These are phyloP conservation scores for Epichloe typhina DNA, from an alignment of 2,329 filamentous ascomycete species.

Conservation along the genomic window DNA sequence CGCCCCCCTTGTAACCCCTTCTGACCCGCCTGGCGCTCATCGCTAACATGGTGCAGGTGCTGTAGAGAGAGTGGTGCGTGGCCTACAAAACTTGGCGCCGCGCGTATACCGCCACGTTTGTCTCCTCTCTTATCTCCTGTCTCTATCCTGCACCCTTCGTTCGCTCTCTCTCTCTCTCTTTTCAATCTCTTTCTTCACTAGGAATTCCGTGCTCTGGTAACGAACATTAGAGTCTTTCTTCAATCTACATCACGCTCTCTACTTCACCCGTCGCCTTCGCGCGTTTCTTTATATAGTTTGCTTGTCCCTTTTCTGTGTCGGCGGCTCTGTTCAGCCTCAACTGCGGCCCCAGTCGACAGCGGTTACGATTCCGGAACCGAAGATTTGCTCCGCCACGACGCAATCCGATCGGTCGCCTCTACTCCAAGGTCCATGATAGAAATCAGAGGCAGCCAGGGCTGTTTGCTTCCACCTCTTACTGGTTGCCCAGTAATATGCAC, in stretches of 20 bases:
- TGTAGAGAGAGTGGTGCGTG: no score
- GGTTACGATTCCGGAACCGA: background rate
- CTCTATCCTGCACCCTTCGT: conserved; percentile 1
- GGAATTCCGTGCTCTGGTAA: conserved; percentile 1
- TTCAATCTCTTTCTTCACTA: background rate
- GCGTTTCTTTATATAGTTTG: conserved; percentile 1
- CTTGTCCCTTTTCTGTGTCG: background rate
- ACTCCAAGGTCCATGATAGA: background rate
- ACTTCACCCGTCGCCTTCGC: background rate
- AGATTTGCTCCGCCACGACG: conserved; percentile 2
- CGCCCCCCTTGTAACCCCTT: no score
- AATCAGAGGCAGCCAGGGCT: background rate
- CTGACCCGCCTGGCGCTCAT: no score
- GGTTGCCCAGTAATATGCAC: background rate
- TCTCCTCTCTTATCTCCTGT: background rate
- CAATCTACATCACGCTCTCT: conserved; percentile 2
- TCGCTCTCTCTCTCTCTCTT: background rate
- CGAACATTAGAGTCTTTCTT: background rate
- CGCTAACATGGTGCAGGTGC: no score
- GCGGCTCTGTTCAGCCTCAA: background rate
- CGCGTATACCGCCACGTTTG: background rate
- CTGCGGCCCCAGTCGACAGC: background rate
- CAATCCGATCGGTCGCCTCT: background rate
- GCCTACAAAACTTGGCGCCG: background rate
- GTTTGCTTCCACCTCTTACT: background rate